A percentile compares a stretch with the other conserved stretches of the same genome.
These are phyloP conservation scores for Steccherinum ochraceum DNA, from an alignment of 768 basidiomycete species.

Conservation along the genomic window DNA sequence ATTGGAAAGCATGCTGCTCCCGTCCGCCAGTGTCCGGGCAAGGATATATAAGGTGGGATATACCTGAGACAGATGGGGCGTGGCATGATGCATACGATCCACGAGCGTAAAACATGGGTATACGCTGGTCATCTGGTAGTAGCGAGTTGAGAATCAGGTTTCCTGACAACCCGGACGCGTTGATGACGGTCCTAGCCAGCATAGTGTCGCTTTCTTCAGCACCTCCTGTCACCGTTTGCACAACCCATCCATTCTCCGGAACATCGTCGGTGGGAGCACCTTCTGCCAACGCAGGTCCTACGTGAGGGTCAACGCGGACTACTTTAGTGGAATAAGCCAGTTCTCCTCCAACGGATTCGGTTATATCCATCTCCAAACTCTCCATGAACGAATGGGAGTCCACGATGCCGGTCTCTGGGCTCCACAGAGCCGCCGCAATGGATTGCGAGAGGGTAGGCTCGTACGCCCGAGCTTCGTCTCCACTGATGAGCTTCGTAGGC, in stretches of 20 bases:
- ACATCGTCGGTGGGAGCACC: constrained; percentile 19
- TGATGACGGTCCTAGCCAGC: constrained; percentile 71
- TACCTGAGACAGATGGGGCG: constrained; percentile 63
- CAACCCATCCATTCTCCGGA: constrained; percentile 74
- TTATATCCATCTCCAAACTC: constrained; percentile 76
- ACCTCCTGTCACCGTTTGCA: constrained; percentile 65
- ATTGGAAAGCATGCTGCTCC: constrained; percentile 61
- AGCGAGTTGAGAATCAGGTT: constrained; percentile 67
- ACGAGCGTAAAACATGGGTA: constrained; percentile 75
- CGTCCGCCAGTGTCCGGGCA: constrained; percentile 60
- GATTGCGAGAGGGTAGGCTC: constrained; percentile 78
- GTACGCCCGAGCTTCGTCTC: constrained; percentile 59
- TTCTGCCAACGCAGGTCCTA: constrained; percentile 13
- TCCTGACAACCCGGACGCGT: constrained; percentile 73
- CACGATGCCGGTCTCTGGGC: constrained; percentile 84
- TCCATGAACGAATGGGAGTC: constrained; percentile 84
- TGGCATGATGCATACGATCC: constrained; percentile 88
- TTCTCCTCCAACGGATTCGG: constrained; percentile 59
- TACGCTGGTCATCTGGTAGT: constrained; percentile 45
- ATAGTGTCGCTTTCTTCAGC: constrained; percentile 51
- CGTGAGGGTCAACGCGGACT: constrained; percentile 73
- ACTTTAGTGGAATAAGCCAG: constrained; percentile 76
- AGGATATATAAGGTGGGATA: constrained; percentile 85
- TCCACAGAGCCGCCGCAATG: constrained; percentile 72
- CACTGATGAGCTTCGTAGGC: constrained; percentile 63